These are phyloP conservation scores for Fusarium clavum DNA, from an alignment of 2,329 filamentous ascomycete genomes.

Conservation along the genomic window DNA sequence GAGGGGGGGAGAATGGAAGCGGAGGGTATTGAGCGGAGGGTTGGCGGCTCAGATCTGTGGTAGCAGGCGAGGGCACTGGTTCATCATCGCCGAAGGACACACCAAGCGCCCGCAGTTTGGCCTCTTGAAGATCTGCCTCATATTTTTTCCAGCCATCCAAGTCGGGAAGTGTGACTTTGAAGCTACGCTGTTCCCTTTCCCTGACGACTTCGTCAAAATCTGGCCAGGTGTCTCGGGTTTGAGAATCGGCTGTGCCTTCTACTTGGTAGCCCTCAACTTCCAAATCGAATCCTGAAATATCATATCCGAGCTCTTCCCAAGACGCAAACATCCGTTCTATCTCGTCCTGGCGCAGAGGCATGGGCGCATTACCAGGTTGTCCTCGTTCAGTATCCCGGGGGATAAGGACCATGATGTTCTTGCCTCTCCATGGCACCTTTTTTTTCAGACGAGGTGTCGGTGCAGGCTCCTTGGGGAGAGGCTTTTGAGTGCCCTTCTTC, in stretches of 20 bases:
- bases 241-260: slow-evolving; percentile 60
- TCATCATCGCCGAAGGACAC: slow-evolving; percentile 85
- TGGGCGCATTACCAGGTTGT: slow-evolving; percentile 62
- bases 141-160: slow-evolving; percentile 79
- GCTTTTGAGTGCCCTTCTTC: slow-evolving; percentile 51
- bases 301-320: slow-evolving; percentile 78
- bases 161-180: slow-evolving; percentile 76
- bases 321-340: slow-evolving; percentile 71
- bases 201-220: slow-evolving; percentile 66
- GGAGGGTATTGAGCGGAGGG: slow-evolving; percentile 80
- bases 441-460: slow-evolving; percentile 72
- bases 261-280: slow-evolving; percentile 58
- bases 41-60: slow-evolving; percentile 72
- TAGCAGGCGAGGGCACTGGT: slow-evolving; percentile 73
- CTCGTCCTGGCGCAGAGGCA: slow-evolving; percentile 66
- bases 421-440: slow-evolving; percentile 80
- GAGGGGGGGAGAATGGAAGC: slow-evolving; percentile 83
- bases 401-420: slow-evolving; percentile 77
- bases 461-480: slow-evolving; percentile 54
- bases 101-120: slow-evolving; percentile 90
- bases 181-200: slow-evolving; percentile 66
- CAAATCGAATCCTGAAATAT: slow-evolving; percentile 75
- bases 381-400: slow-evolving; percentile 76
- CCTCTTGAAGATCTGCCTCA: slow-evolving; percentile 84
- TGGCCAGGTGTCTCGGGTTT: slow-evolving; percentile 78